Evolutionary conservation across 2,329 filamentous ascomycete genomes (phyloP).

Genomic region (Cladosporium sp.): DNA sequence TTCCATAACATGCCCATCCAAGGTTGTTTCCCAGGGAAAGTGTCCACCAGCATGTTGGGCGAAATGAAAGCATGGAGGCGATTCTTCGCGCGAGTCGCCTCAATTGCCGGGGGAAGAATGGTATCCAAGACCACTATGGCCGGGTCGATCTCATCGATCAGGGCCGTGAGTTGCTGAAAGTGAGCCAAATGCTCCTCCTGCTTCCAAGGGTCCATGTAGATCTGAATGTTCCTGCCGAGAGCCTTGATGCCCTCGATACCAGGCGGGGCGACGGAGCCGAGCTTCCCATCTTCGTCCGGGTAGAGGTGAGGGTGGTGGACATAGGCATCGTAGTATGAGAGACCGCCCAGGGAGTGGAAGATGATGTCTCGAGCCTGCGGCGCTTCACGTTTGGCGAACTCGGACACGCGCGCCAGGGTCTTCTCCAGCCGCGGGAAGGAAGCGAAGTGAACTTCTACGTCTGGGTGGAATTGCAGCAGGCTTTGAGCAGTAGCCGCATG

Average conservation of each 20-base stretch:
- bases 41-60: slow-evolving; percentile 7
- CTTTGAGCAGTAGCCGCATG: slow-evolving; percentile 7
- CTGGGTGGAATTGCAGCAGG: neutral
- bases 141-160: slow-evolving; percentile 1
- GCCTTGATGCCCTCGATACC: slow-evolving; percentile 4
- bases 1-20: slow-evolving; percentile 9
- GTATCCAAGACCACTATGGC: slow-evolving; percentile 4
- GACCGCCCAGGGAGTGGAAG: neutral
- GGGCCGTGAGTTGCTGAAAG: neutral
- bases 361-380: neutral
- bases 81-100: slow-evolving; percentile 6
- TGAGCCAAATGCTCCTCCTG: slow-evolving; percentile 5
- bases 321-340: neutral
- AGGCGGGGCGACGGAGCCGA: neutral
- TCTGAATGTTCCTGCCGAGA: slow-evolving; percentile 3
- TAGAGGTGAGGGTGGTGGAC: neutral
- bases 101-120: slow-evolving; percentile 2
- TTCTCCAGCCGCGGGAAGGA: slow-evolving; percentile 5
- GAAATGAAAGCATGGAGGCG: slow-evolving; percentile 8
- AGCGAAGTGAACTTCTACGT: slow-evolving; percentile 5
- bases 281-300: slow-evolving; percentile 1
- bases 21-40: slow-evolving; percentile 1
- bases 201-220: slow-evolving; percentile 4
- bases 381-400: neutral
- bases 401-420: neutral